phyloP scores from a whole-genome alignment of 2,329 filamentous ascomycete species.

The Bipolaris sorokiniana region DNA sequence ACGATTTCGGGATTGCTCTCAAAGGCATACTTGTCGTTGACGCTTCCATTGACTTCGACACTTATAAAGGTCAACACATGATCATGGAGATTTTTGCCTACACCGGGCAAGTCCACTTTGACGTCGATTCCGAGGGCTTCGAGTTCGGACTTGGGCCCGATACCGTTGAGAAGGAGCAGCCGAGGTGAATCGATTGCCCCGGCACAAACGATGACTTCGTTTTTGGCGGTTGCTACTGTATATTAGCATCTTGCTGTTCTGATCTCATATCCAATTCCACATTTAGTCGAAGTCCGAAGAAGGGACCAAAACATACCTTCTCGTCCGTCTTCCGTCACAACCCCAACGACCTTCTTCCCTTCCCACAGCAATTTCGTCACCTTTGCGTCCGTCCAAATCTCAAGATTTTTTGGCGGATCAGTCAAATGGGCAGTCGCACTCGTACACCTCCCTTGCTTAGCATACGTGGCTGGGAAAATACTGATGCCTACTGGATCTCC shows the following conservation, averaged over 20 bases:
- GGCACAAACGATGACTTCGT: conserved; percentile 44
- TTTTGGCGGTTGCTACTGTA: conserved; percentile 29
- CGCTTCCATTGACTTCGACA: conserved; percentile 48
- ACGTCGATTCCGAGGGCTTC: conserved; percentile 51
- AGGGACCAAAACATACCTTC: conserved; percentile 32
- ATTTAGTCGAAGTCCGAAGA: neutral
- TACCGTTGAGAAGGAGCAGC: conserved; percentile 57
- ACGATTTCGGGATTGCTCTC: conserved; percentile 33
- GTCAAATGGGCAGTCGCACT: conserved; percentile 47
- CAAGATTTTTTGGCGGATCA: conserved; percentile 58
- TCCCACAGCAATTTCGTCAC: conserved; percentile 48
- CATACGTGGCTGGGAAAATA: conserved; percentile 48
- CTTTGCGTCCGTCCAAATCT: conserved; percentile 56
- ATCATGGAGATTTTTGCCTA: conserved; percentile 56
- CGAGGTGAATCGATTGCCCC: conserved; percentile 46
- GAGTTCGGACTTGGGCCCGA: conserved; percentile 54
- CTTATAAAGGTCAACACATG: conserved; percentile 55
- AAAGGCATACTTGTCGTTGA: conserved; percentile 52
- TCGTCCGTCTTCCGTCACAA: conserved; percentile 37
- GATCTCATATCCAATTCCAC: neutral
- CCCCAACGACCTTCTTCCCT: conserved; percentile 37
- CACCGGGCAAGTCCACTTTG: conserved; percentile 48
- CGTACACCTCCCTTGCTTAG: conserved; percentile 39
- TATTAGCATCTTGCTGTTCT: neutral
- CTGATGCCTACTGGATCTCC: conserved; percentile 40